Evolutionary conservation across 345 rosid genomes (phyloP).

Genomic region (Hibiscus mutabilis): DNA sequence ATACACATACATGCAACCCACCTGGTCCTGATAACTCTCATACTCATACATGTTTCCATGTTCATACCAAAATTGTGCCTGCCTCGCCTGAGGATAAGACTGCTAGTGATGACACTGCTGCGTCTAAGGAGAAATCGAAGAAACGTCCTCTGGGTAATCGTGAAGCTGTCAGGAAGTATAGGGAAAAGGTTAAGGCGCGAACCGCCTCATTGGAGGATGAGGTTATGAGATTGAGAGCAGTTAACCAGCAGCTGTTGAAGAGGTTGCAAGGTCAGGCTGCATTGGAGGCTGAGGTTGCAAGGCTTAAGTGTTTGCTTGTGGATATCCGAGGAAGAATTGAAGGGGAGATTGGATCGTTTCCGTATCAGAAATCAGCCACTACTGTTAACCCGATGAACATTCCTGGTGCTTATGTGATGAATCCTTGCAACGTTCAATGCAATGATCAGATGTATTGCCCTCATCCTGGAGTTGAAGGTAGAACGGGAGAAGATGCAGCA

Average conservation of each 20-base stretch:
- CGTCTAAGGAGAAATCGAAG: constrained; percentile 53
- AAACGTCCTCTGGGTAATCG: constrained; percentile 73
- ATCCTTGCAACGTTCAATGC: constrained; percentile 77
- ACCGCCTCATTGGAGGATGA: constrained; percentile 92
- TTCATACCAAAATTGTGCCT: constrained; percentile 78
- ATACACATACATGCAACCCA: constrained; percentile 89
- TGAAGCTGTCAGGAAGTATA: constrained; percentile 90
- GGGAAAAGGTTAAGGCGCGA: constrained; percentile 95
- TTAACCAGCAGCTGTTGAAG: constrained; percentile 84
- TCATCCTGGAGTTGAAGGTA: constrained; percentile 48
- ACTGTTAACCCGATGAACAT: constrained; percentile 29
- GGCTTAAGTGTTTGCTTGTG: constrained; percentile 96
- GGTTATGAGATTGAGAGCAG: constrained; percentile 49
- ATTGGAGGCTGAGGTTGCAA: constrained; percentile 77
- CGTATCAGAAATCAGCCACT: constrained; percentile 62
- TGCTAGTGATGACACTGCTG: constrained; percentile 66
- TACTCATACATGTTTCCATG: constrained; percentile 87
- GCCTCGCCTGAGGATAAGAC: constrained; percentile 54
- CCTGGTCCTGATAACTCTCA: constrained; percentile 86
- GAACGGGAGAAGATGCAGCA: constrained; percentile 36
- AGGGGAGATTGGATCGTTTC: constrained; percentile 94
- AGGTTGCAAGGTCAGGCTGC: constrained; percentile 84
- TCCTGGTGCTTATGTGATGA: constrained; percentile 55
- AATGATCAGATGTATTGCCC: constrained; percentile 63
- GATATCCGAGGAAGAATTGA: constrained; percentile 94